phyloP scores from a whole-genome alignment of 495 filamentous ascomycete genomes.

The Talaromyces adpressus region DNA sequence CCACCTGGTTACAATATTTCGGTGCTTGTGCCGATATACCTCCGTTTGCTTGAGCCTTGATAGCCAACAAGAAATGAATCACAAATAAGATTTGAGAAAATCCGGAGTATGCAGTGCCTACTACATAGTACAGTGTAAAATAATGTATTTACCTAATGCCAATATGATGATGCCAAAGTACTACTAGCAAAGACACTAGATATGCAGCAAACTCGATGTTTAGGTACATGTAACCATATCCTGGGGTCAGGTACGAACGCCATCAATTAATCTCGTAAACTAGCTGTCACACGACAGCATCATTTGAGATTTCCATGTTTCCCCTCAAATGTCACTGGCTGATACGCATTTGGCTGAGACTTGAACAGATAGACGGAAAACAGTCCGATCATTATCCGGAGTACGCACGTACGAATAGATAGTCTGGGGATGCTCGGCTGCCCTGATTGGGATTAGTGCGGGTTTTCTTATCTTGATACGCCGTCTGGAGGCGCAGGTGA shows the following conservation, averaged over 20 bases:
- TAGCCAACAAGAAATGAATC: neutral
- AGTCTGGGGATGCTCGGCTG: neutral
- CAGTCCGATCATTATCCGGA: neutral
- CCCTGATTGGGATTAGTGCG: neutral
- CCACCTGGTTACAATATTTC: neutral
- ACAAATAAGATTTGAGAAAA: neutral
- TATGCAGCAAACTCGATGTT: neutral
- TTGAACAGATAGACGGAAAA: neutral
- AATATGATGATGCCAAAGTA: neutral
- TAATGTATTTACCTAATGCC: neutral
- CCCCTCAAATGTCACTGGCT: neutral
- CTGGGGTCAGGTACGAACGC: constrained; percentile 4
- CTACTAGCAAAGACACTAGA: neutral
- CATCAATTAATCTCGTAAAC: neutral
- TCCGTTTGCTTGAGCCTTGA: neutral
- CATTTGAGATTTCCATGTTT: neutral
- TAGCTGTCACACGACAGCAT: neutral
- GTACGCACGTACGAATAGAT: neutral
- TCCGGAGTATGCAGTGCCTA: neutral
- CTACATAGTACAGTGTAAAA: neutral
- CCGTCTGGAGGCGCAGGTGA: neutral
- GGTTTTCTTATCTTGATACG: neutral
- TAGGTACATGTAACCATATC: neutral
- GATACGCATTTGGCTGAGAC: neutral
- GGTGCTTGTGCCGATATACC: neutral